Base-by-base conservation (phyloP, 2,329 filamentous ascomycete species). In the Monilinia fructigena region DNA sequence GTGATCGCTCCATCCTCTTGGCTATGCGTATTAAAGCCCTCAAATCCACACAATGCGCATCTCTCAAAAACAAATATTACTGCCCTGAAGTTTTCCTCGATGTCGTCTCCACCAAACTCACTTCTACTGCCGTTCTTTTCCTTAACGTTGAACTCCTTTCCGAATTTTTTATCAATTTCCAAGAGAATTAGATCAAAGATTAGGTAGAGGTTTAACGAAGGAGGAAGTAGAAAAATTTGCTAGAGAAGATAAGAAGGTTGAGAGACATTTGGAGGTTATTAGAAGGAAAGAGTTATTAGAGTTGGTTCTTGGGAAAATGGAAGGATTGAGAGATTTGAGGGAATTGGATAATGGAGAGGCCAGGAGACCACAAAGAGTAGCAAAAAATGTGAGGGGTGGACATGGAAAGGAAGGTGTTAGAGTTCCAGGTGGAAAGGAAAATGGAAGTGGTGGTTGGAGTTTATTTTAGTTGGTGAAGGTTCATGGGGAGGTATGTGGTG, bases 81-180 rank as follows among this genome's bases (percentile, higher is more conserved):
- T 99, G 95, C 75, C 95, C 95, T 0, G 95, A 99, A 77, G 86
- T 99, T 20, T 99, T 99, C 81, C 86, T 99, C n/a, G 93, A 99
- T 74, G 93, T 96, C 3, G 95, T 97, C 2, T 93, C 95, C 1
- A 92, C 93, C 72, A 98, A 98, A 79, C 85, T 99, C 59, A 96
- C 94, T 3, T 90, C 92, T 1, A 99, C 95, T 0, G 94, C 95
- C 2, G 95, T 99, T 11, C 86, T 99, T 0, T 99, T 99, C 82
- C 85, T 99, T 40, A 97, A 99, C 75, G 95, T 98, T 14, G 96
- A 99, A 80, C 85, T 99, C 26, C 85, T 99, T 23, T 94, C 91
- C 2, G 96, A 99, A 75, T 99, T 98, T 77, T 97, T 97, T 97
- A 97, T 80, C 93, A 95, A 76, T 99, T 99, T 78, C 95, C 95